Base-by-base conservation (phyloP, 2,329 filamentous ascomycete species). In the Fusarium buharicum region DNA sequence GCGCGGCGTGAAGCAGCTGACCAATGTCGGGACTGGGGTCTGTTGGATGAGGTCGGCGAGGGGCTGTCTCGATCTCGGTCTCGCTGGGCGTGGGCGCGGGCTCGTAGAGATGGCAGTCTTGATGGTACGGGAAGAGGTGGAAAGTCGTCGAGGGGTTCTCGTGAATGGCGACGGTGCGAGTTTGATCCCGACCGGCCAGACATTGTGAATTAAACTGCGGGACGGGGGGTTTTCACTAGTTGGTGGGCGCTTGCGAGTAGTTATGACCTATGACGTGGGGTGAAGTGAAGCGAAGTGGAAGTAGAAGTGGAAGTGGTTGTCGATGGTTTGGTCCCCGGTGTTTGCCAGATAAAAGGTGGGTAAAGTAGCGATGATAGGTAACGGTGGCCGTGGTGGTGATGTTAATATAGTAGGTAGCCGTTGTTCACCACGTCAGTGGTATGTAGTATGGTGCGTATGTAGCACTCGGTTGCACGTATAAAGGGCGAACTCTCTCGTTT, bases 41-140 rank as follows among this genome's bases (percentile, higher is more conserved):
- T 58, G 61, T 33, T 57, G 34, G 62, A 64, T 30, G 57, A 61
- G 43, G 60, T 59, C 18, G 67, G 65, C 55, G 62, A 62, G 30
- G 63, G 43, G 50, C 52, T 67, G 40, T 74, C 71, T 55, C 70
- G 71, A 24, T 69, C 67, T 39, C 70, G 70, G 17, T 69, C 67
- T 44, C 71, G 71, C 43, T 73, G 72, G 18, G 66, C 58, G 50
- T 61, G 59, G 39, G 69, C 71, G 20, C 74, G 53, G 44, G 71
- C 70, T 39, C 74, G 72, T 18, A 76, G 66, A 22, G 74, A 70
- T 12, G 75, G 73, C 5, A 77, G 62, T 53, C 72, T 62, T 22
- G 72, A 62, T 22, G 72, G 67, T 22, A 65, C 60, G 20, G 75
- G 70, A 18, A 76, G 70, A 30, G 73, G 68, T 28, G 74, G 73